Conservation (phyloP, 2,329 filamentous ascomycete species). For the Phialophora tarda region DNA sequence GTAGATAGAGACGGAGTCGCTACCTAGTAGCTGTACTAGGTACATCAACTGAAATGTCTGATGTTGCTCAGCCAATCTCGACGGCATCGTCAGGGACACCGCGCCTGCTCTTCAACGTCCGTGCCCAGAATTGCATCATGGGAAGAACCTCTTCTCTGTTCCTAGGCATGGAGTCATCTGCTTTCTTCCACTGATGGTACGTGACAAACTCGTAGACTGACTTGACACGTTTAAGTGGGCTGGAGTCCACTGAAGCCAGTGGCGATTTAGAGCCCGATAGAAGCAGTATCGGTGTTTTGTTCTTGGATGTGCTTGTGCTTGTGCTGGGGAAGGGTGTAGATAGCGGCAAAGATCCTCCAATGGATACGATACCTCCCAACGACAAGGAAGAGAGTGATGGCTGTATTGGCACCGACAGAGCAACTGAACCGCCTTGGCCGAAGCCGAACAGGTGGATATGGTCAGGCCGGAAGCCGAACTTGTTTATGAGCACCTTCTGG, state of each 20-base stretch:
- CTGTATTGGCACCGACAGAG: conserved; percentile 61
- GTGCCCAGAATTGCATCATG: conserved; percentile 76
- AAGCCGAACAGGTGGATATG: conserved; percentile 71
- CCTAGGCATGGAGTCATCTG: conserved; percentile 80
- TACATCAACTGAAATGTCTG: not conserved
- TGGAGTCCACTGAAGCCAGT: conserved; percentile 62
- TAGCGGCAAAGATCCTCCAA: conserved; percentile 51
- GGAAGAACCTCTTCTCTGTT: conserved; percentile 85
- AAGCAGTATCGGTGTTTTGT: conserved; percentile 50
- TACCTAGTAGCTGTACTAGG: not conserved
- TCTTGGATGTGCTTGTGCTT: conserved; percentile 44
- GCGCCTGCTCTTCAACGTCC: conserved; percentile 50
- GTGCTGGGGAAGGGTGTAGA: conserved; percentile 42
- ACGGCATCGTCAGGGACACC: conserved; percentile 55
- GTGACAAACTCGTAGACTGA: conserved; percentile 70
- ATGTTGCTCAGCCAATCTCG: conserved; percentile 43
- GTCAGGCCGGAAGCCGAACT: conserved; percentile 64
- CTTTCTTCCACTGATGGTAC: conserved; percentile 71
- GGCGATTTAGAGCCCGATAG: conserved; percentile 48
- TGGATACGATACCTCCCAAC: conserved; percentile 50
- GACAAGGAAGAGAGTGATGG: conserved; percentile 43
- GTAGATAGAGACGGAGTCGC: not conserved
- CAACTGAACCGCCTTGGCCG: conserved; percentile 70
- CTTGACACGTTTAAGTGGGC: conserved; percentile 68
- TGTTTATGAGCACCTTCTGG: conserved; percentile 56